These are phyloP conservation scores for Pyricularia sp. DNA, from an alignment of 2,329 filamentous ascomycete species.

Conservation along the genomic window DNA sequence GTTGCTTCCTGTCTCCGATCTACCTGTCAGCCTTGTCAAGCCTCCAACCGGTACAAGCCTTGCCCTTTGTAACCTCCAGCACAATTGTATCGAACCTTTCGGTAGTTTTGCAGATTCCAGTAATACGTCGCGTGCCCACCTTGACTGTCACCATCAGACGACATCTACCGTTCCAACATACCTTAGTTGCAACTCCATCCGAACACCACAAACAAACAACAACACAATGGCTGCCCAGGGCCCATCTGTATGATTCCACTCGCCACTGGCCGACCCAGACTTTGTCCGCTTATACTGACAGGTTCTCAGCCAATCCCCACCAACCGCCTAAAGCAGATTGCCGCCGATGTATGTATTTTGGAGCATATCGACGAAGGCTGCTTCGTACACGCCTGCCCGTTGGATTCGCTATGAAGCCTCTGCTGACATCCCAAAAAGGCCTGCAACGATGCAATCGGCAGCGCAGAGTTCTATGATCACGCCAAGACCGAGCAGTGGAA, in stretches of 20 bases:
- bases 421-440: constrained; percentile 43
- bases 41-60: not conserved
- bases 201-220: not conserved
- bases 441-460: constrained; percentile 68
- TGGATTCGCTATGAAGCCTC: not conserved
- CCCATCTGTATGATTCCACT: constrained; percentile 7
- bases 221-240: constrained; percentile 8
- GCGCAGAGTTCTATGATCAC: constrained; percentile 77
- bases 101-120: not conserved
- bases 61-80: not conserved
- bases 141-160: not conserved
- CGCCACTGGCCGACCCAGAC: not conserved
- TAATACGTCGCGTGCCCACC: not conserved
- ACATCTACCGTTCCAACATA: not conserved
- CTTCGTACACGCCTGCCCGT: no score
- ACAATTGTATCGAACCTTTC: not conserved
- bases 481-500: constrained; percentile 82
- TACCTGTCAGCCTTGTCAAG: constrained; percentile 1
- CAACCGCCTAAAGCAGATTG: constrained; percentile 75
- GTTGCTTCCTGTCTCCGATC: not conserved
- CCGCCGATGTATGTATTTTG: constrained; percentile 58
- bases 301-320: constrained; percentile 58
- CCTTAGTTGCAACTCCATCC: not conserved
- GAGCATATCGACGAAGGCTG: no score
- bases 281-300: not conserved